phyloP scores from a whole-genome alignment of 1,139 yeast genomes.

The Blastobotrys illinoisensis region DNA sequence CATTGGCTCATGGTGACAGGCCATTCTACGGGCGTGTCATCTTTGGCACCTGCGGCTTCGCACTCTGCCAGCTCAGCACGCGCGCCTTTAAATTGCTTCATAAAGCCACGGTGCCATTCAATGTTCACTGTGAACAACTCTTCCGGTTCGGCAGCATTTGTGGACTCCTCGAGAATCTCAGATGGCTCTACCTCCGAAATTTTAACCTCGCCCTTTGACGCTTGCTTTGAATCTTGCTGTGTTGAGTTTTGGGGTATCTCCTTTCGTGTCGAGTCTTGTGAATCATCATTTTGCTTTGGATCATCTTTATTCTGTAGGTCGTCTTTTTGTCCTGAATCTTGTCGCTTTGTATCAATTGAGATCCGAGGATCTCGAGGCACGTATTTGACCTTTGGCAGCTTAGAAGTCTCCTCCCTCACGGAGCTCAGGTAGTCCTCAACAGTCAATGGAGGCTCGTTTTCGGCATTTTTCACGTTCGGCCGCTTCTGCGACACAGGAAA shows the following conservation, averaged over 20 bases:
- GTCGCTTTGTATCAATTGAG: neutral
- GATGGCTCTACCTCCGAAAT: too few species aligned
- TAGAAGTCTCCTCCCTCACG: conserved; percentile 23
- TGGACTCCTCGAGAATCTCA: too few species aligned
- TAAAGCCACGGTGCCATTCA: conserved; percentile 17
- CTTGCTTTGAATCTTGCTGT: neutral
- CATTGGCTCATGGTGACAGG: conserved; percentile 26
- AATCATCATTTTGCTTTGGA: neutral
- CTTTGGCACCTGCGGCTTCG: neutral
- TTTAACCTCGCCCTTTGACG: too few species aligned
- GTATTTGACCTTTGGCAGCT: conserved; percentile 14
- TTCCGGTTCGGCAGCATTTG: too few species aligned
- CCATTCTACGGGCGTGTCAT: conserved; percentile 4
- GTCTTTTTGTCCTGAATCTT: neutral
- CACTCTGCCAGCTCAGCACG: conserved; percentile 7
- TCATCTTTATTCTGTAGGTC: too few species aligned
- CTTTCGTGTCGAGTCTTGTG: too few species aligned
- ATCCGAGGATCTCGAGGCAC: neutral
- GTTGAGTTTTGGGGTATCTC: too few species aligned
- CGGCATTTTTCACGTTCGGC: conserved; percentile 4
- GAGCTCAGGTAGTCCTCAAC: conserved; percentile 21
- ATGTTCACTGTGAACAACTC: conserved; percentile 11
- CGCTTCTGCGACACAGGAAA: conserved; percentile 32
- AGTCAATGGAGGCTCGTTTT: conserved; percentile 15
- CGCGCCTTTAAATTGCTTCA: conserved; percentile 13